Percentiles rank a stretch among this genome's conserved stretches.
Evolutionary conservation across 164 flowering plant species (phyloP).

Genomic region (Echeveria elegans): DNA sequence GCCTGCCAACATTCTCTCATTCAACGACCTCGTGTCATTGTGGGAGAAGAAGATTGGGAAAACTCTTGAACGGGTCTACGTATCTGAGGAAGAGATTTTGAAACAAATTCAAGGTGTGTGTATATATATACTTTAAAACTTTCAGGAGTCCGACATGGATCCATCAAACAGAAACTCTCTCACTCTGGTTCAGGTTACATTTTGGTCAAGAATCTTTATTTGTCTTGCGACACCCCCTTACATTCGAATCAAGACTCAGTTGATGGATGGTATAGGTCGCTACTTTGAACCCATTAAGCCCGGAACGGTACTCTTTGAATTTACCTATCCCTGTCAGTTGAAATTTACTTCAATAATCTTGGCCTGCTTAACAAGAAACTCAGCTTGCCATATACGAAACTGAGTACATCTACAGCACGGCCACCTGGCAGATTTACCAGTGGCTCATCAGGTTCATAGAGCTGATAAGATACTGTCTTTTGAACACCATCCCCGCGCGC

Average conservation of each 20-base stretch:
- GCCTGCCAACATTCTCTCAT: constrained; percentile 16
- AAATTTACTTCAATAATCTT: too few relatives aligned
- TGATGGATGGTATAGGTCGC: too few relatives aligned
- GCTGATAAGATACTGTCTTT: constrained; percentile 44
- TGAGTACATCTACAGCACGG: constrained; percentile 8
- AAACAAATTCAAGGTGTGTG: too few relatives aligned
- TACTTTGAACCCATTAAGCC: not conserved
- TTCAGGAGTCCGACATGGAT: not conserved
- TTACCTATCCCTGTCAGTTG: too few relatives aligned
- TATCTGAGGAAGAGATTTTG: too few relatives aligned
- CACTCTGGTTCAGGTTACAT: not conserved
- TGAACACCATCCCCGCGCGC: constrained; percentile 78
- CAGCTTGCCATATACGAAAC: not conserved
- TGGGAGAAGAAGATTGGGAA: constrained; percentile 28
- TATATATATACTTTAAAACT: too few relatives aligned
- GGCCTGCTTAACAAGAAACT: too few relatives aligned
- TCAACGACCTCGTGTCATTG: constrained; percentile 27
- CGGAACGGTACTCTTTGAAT: not conserved
- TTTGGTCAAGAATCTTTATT: not conserved
- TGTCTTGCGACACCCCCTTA: constrained; percentile 1
- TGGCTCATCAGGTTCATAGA: constrained; percentile 61
- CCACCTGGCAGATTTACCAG: constrained; percentile 51
- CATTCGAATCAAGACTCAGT: not conserved
- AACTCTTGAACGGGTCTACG: constrained; percentile 15
- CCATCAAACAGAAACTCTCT: not conserved